Evolutionary conservation across 2,329 filamentous ascomycete species (phyloP).

Genomic region (Stromatinia cepivora): DNA sequence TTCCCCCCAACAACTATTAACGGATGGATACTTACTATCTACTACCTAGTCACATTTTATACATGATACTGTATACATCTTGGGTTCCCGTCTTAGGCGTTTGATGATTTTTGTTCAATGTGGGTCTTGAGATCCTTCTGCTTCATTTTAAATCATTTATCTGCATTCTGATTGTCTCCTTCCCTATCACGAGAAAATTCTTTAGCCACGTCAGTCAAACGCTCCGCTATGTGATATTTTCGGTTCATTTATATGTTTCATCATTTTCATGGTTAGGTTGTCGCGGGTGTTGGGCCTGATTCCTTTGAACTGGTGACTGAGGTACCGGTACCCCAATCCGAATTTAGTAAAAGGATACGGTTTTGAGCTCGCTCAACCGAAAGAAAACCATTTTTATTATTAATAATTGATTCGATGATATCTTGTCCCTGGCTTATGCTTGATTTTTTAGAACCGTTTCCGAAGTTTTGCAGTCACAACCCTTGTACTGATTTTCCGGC

Average conservation of each 20-base stretch:
- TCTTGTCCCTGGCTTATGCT: too few relatives aligned
- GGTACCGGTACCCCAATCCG: conserved; percentile 1
- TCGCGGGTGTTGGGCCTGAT: conserved; percentile 11
- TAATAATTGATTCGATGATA: too few relatives aligned
- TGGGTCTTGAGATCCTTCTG: conserved; percentile 6
- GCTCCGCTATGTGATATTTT: conserved; percentile 6
- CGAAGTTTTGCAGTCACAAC: too few relatives aligned
- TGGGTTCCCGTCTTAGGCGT: conserved; percentile 8
- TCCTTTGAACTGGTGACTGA: not conserved
- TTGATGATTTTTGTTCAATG: not conserved
- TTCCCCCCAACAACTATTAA: not conserved
- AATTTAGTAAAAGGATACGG: not conserved
- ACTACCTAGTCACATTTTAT: conserved; percentile 1
- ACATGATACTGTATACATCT: not conserved
- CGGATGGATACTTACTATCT: not conserved
- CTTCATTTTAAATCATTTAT: not conserved
- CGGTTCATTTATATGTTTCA: not conserved
- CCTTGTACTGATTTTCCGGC: conserved; percentile 10
- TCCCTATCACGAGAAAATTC: conserved; percentile 18
- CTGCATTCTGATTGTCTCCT: conserved; percentile 3
- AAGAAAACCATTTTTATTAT: not conserved
- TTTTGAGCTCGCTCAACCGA: not conserved
- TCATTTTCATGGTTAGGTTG: conserved; percentile 15
- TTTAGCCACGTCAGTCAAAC: conserved; percentile 18
- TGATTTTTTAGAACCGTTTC: too few relatives aligned